phyloP scores from a whole-genome alignment of 1,284 basidiomycete species.

The Papiliotrema fonsecae region DNA sequence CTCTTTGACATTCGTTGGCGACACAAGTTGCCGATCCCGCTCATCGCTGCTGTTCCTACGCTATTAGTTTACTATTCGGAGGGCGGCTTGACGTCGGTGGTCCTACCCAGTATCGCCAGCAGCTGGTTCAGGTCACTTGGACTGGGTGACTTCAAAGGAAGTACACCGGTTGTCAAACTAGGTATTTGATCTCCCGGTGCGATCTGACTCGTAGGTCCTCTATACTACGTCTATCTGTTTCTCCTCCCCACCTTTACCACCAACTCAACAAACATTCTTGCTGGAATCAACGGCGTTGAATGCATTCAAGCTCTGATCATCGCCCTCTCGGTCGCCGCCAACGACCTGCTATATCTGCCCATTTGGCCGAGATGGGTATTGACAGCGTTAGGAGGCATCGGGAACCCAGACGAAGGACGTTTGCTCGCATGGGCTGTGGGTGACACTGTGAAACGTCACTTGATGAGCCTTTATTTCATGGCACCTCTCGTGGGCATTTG shows the following conservation, averaged over 20 bases:
- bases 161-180: constrained; percentile 70
- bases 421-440: constrained; percentile 48
- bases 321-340: constrained; percentile 79
- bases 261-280: constrained; percentile 98
- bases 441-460: constrained; percentile 82
- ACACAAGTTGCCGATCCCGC: constrained; percentile 94
- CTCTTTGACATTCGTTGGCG: constrained; percentile 98
- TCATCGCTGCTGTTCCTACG: constrained; percentile 90
- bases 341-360: constrained; percentile 87
- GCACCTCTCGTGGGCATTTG: constrained; percentile 87
- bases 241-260: constrained; percentile 94
- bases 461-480: constrained; percentile 96
- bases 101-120: constrained; percentile 77
- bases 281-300: constrained; percentile 96
- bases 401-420: constrained; percentile 45
- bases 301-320: constrained; percentile 90
- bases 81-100: constrained; percentile 86
- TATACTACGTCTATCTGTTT: constrained; percentile 97
- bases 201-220: constrained; percentile 58
- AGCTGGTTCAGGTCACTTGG: constrained; percentile 52
- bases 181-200: constrained; percentile 57
- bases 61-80: constrained; percentile 96
- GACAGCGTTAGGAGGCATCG: constrained; percentile 70
- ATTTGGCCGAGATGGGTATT: constrained; percentile 59
- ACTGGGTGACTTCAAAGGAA: constrained; percentile 15